Conservation (phyloP, 2,329 filamentous ascomycete genomes). For the Monosporascus sp. region DNA sequence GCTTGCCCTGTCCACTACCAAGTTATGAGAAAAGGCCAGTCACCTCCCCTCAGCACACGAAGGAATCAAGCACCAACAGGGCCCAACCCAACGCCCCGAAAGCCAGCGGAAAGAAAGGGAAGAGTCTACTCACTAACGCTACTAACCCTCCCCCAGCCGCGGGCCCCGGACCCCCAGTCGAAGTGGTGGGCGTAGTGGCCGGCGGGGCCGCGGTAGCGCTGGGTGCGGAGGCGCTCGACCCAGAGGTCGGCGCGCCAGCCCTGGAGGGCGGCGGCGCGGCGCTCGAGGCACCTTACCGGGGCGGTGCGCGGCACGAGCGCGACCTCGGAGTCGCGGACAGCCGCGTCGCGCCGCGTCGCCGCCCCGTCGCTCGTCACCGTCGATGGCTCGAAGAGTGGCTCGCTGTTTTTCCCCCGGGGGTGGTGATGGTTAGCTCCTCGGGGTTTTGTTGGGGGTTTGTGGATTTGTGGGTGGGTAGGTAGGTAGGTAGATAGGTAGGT, state of each 20-base stretch:
- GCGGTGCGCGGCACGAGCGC: conserved; percentile 44
- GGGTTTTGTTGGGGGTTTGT: not conserved
- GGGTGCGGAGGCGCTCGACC: conserved; percentile 47
- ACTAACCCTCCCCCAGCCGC: conserved; percentile 42
- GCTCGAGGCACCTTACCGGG: conserved; percentile 34
- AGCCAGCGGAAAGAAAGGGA: not conserved
- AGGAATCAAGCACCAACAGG: not conserved
- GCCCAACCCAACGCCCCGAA: not conserved
- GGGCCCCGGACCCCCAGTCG: conserved; percentile 49
- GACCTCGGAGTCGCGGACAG: conserved; percentile 46
- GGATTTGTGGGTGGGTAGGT: not conserved
- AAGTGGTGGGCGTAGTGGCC: conserved; percentile 51
- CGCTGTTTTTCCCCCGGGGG: conserved; percentile 24
- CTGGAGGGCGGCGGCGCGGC: conserved; percentile 40
- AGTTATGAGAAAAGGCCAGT: no score
- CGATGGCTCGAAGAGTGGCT: conserved; percentile 43
- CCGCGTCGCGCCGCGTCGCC: conserved; percentile 32
- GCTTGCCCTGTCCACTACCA: not conserved
- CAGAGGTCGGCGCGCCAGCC: conserved; percentile 49
- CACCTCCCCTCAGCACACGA: no score
- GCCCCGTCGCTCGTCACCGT: conserved; percentile 45
- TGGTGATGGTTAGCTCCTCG: not conserved
- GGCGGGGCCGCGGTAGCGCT: conserved; percentile 37
- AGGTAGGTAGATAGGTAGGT: not conserved
- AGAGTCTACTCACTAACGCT: not conserved